Evolutionary conservation across 192 early-diverging fungal genomes (phyloP).

Genomic region (Backusella tuberculispora): DNA sequence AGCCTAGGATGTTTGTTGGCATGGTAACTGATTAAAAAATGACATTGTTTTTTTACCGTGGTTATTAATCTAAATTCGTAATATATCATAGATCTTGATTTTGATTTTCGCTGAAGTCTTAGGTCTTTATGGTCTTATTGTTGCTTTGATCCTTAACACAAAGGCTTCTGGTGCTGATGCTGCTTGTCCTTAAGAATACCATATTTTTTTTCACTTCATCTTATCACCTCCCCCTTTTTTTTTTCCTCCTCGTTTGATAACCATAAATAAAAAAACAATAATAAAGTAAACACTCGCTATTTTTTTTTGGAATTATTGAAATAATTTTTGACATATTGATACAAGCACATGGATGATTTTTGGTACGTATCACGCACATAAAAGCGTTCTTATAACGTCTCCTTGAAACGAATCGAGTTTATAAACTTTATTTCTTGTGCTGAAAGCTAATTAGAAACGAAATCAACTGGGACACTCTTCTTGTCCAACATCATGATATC

Average conservation of each 20-base stretch:
- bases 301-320: neutral
- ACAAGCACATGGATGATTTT: no score
- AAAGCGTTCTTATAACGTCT: no score
- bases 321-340: neutral
- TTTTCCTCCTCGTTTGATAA: neutral
- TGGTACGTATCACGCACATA: no score
- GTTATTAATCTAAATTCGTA: neutral
- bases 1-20: conserved; percentile 88
- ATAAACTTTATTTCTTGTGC: no score
- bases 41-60: conserved; percentile 30
- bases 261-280: neutral
- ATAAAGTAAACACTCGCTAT: neutral
- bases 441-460: no score
- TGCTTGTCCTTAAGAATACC: conserved; percentile 12
- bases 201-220: neutral
- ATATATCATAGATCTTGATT: conserved; percentile 67
- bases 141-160: conserved; percentile 97
- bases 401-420: no score
- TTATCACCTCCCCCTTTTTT: neutral
- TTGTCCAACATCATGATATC: no score
- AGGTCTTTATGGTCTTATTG: conserved; percentile 96
- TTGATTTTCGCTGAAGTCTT: conserved; percentile 99
- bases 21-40: conserved; percentile 60
- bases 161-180: conserved; percentile 56
- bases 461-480: no score